Evolutionary conservation across 768 basidiomycete genomes (phyloP), one percentile per base, ranked within the genome.

Genomic region (Leccinum disarticulatum): DNA sequence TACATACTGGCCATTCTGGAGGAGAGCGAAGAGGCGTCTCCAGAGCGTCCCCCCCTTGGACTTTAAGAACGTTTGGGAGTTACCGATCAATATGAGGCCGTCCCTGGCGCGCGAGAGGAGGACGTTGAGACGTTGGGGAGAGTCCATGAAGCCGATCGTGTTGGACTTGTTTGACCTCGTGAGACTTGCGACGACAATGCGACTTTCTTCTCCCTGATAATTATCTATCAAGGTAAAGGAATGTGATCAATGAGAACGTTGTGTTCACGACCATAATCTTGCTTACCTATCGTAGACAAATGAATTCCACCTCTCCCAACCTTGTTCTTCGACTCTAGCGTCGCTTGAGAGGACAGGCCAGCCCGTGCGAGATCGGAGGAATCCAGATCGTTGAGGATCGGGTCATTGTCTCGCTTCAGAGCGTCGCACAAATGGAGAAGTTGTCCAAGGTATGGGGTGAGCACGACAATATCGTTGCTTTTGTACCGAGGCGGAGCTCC

Each of bases 361-460:
- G 84, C 83, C 4, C 76, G 75, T 5, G 83, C 74, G 1, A 90
- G 75, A 41, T 88, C 87, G 52, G 67, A 72, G 0, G 81, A 79
- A 60, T 88, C 87, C 0, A 88, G 66, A 56, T 89, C 87, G 55
- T 81, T 84, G 19, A 90, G 74, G 5, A 88, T 70, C 0, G 86
- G 83, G 58, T 90, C 87, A 27, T 72, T 79, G 5, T 73, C 74
- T n/a, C 68, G 66, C 61, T 76, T 77, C 48, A 90, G 64, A 0
- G 73, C 74, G 6, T 77, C 70, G 10, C 74, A 78, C 3, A 89
- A 75, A 27, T 76, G 76, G 9, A 76, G 75, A 4, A 89, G 74
- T 66, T 89, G 88, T 0, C 86, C 87, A 1, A 88, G 76, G 59
- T 90, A 88, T 0, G 88, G 88, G 0, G 88, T 89, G 46, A 90